Percentiles rank a stretch among this genome's conserved stretches.
These are phyloP conservation scores for Termitomyces sp. DNA, from an alignment of 1,284 basidiomycete genomes.

Conservation along the genomic window DNA sequence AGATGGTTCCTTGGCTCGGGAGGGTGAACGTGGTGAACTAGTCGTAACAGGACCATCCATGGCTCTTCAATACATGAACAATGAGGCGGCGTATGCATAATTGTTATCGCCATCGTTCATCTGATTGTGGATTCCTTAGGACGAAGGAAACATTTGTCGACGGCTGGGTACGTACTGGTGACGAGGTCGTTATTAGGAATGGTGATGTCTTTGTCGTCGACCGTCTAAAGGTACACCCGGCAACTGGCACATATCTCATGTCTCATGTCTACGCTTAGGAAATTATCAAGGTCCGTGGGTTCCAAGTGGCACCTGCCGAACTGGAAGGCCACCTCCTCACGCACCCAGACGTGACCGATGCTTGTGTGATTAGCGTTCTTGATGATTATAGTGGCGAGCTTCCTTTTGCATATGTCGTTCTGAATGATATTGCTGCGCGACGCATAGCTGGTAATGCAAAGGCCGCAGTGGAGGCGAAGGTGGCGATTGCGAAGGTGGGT, in stretches of 20 bases:
- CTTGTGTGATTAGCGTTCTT: conserved; percentile 63
- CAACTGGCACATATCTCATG: neutral
- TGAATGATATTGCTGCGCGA: conserved; percentile 37
- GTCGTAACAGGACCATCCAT: conserved; percentile 55
- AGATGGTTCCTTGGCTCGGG: conserved; percentile 54
- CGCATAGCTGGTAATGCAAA: conserved; percentile 30
- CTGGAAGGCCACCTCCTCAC: conserved; percentile 69
- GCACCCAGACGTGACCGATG: conserved; percentile 44
- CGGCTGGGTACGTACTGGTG: conserved; percentile 62
- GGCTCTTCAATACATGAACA: conserved; percentile 49
- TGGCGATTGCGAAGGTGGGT: conserved; percentile 33
- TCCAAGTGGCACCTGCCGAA: conserved; percentile 64
- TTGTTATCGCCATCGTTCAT: neutral
- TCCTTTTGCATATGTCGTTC: conserved; percentile 70
- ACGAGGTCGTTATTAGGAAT: conserved; percentile 53
- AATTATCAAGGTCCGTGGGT: conserved; percentile 53
- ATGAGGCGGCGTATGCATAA: conserved; percentile 46
- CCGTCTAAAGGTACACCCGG: conserved; percentile 47
- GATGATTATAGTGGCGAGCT: conserved; percentile 80
- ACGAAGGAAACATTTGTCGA: conserved; percentile 55
- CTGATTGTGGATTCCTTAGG: conserved; percentile 24
- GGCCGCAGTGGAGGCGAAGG: conserved; percentile 39
- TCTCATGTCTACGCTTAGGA: conserved; percentile 33
- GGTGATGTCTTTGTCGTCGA: conserved; percentile 58
- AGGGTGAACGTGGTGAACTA: conserved; percentile 66